Conservation (phyloP, 2,329 filamentous ascomycete species). For the Alternaria sp. region DNA sequence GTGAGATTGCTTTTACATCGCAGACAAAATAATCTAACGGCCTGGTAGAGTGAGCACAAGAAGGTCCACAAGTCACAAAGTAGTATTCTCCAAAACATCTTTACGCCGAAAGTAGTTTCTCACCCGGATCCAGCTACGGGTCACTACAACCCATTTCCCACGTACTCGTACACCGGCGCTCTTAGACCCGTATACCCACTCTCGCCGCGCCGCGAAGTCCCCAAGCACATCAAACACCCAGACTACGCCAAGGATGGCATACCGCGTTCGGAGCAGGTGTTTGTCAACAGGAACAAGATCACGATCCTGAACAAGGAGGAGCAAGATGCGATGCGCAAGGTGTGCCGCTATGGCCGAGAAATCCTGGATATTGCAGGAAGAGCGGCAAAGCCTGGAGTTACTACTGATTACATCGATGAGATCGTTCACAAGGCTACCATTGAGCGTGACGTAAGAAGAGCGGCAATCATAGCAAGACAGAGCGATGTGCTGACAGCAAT, state of each 20-base stretch:
- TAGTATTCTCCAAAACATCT: constrained; percentile 75
- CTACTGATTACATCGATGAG: constrained; percentile 94
- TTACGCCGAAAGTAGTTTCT: constrained; percentile 85
- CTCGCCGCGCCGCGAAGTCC: constrained; percentile 62
- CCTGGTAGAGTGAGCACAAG: constrained; percentile 79
- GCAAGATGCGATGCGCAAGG: constrained; percentile 90
- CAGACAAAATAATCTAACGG: constrained; percentile 33
- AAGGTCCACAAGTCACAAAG: constrained; percentile 81
- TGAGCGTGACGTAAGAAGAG: constrained; percentile 82
- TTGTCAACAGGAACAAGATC: constrained; percentile 80
- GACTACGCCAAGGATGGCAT: constrained; percentile 91
- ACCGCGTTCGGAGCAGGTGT: constrained; percentile 69
- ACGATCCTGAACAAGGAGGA: constrained; percentile 81
- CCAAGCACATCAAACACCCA: constrained; percentile 81
- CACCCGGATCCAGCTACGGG: constrained; percentile 91
- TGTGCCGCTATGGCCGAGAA: constrained; percentile 86
- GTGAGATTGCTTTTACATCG: constrained; percentile 22
- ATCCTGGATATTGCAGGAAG: constrained; percentile 91
- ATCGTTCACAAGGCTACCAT: constrained; percentile 94
- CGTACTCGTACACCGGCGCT: constrained; percentile 81
- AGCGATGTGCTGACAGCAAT: constrained; percentile 24
- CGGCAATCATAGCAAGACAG: background rate
- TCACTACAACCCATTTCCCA: constrained; percentile 90
- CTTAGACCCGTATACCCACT: constrained; percentile 81
- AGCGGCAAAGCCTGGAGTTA: constrained; percentile 87